phyloP scores from a whole-genome alignment of 345 rosid species.

The Arabidopsis suecica region DNA sequence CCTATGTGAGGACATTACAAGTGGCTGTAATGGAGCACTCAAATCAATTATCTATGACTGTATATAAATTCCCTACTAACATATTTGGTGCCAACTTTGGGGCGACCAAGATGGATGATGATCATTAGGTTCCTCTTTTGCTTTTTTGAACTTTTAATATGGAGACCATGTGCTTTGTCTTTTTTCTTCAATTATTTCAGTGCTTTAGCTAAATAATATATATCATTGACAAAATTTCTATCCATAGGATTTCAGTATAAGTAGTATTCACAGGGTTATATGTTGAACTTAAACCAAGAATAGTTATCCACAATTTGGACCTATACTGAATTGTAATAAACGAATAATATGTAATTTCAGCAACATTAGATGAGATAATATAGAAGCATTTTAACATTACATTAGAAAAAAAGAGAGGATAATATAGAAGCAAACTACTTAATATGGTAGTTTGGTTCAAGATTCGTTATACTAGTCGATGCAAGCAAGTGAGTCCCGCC shows the following conservation, averaged over 20 bases:
- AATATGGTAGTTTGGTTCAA: background rate
- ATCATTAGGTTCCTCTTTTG: slow-evolving; percentile 40
- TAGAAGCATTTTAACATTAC: background rate
- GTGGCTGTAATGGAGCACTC: slow-evolving; percentile 31
- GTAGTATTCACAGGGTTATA: background rate
- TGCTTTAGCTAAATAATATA: slow-evolving; percentile 10
- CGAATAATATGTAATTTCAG: background rate
- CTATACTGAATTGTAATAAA: background rate
- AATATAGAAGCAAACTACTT: background rate
- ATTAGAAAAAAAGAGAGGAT: too few species aligned
- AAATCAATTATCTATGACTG: background rate
- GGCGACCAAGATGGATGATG: slow-evolving; percentile 30
- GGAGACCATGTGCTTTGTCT: slow-evolving; percentile 43
- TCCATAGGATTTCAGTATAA: slow-evolving; percentile 9
- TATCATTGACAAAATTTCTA: background rate
- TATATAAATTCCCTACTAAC: slow-evolving; percentile 15
- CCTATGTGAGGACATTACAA: slow-evolving; percentile 19
- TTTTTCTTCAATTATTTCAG: slow-evolving; percentile 30
- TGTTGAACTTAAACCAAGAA: background rate
- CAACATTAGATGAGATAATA: background rate
- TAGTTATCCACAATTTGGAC: background rate
- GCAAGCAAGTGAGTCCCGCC: background rate
- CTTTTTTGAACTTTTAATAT: slow-evolving; percentile 40
- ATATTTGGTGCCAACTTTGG: slow-evolving; percentile 36
- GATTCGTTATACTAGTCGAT: background rate